Evolutionary conservation across 2,329 filamentous ascomycete genomes (phyloP), one percentile per base, ranked within the genome.

Genomic region (Scedosporium aurantiacum): DNA sequence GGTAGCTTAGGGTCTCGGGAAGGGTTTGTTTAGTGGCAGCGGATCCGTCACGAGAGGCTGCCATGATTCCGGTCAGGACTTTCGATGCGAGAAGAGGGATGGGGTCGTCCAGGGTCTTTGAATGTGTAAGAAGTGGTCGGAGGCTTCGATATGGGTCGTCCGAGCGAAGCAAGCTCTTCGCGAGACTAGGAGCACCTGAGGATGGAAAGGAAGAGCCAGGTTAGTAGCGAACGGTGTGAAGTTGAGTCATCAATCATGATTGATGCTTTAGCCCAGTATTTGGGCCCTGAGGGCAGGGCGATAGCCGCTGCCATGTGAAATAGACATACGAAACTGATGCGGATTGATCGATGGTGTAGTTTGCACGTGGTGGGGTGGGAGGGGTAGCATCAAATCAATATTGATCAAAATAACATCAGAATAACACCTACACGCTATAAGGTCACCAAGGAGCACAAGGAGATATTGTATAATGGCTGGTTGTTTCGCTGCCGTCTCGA

Each of bases 401-500:
- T 45, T 45, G 41, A n/a, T n/a, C n/a, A 2, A 45, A 12, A 45
- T 2, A n/a, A n/a, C n/a, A n/a, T n/a, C n/a, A n/a, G 57, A 21
- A 25, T 32, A 27, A n/a, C 10, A 61, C 54, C 4, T 50, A 61
- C 60, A 57, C 7, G 28, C 52, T 50, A 61, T 28, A 23, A 61
- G 77, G 72, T 99, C 94, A 64, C 85, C 87, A 63, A 94, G 82
- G 70, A 99, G 78, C 57, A 97, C 93, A 63, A 99, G 81, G 71
- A 97, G 89, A 74, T 97, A 97, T 77, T 97, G 93, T 65, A 97
- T 83, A 67, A 99, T 91, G 76, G 97, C 92, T 71, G 86, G 83
- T 68, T 92, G 86, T 79, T 91, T 92, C 67, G 87, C 84, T 54
- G 92, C 91, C 64, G 87, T 86, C 77, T 97, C 90, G 67, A 97